Percentiles rank a stretch among this genome's conserved stretches.
phyloP scores from a whole-genome alignment of 257 asterid genomes.

The Rhazya stricta region DNA sequence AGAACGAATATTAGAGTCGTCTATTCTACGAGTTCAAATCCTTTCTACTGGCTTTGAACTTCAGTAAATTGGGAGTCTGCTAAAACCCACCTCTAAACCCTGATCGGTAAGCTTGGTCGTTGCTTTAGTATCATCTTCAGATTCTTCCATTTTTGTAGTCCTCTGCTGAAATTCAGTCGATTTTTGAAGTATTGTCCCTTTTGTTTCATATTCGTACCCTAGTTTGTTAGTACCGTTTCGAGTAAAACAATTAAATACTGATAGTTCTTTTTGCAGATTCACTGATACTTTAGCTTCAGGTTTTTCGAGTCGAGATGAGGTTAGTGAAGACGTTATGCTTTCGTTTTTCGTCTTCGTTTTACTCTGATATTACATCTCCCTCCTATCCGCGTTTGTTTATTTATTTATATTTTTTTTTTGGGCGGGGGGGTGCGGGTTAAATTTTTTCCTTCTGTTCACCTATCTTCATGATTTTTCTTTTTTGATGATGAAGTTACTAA shows the following conservation, averaged over 20 bases:
- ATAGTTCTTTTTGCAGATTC: not conserved
- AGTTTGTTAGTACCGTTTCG: not conserved
- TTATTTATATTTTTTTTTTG: too few species aligned
- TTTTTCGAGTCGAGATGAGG: not conserved
- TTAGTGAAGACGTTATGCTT: not conserved
- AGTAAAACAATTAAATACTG: not conserved
- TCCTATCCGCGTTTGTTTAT: not conserved
- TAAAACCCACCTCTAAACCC: not conserved
- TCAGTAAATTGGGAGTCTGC: not conserved
- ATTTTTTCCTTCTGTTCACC: not conserved
- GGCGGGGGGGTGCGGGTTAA: not conserved
- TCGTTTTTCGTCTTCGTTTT: not conserved
- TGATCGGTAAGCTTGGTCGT: not conserved
- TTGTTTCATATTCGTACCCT: not conserved
- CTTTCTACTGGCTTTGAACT: not conserved
- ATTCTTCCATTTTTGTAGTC: not conserved
- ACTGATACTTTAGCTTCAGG: not conserved
- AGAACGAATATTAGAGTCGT: too few species aligned
- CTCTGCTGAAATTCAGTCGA: not conserved
- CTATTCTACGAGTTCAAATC: too few species aligned
- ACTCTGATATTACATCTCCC: not conserved
- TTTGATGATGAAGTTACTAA: not conserved
- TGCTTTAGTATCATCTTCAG: not conserved
- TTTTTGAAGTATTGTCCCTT: not conserved
- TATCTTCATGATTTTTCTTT: not conserved